Evolutionary conservation across 225 moss, liverwort and hornwort species (phyloP), one percentile per base, ranked within the genome.

Genomic region (Climacium dendroides): DNA sequence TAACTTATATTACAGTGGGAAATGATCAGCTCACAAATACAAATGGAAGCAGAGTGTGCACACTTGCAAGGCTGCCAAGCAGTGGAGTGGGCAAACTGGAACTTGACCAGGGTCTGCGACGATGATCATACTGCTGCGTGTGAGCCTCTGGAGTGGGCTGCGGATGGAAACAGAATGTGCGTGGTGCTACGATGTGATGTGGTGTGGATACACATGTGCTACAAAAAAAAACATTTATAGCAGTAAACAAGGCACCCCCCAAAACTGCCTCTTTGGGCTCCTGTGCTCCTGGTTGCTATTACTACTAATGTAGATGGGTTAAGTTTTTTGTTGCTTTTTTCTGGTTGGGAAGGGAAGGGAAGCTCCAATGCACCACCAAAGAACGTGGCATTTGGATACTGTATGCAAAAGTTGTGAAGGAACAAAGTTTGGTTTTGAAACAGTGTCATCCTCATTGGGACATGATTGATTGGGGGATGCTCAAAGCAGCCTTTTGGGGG

Each of bases 351-450:
- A 41, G 15, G 15, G 26, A 15, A 41, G 15, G 25, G 15, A 41
- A 41, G 70, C 41, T 70, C 10, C 41, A 26, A 26, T 1, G 3
- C 26, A 70, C 26, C 26, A 70, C 26, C 9, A 41, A 26, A 26
- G 5, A 41, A 70, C 0, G 1, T 1, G 0, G 1, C 11, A 25
- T 70, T 41, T 41, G 41, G 41, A 69, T 41, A 41, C 0, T 3
- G 10, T 69, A 69, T 69, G 39, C 24, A 69, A 8, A 69, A 39
- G 7, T 39, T 23, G 24, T 2, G 39, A 39, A 69, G 69, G 25
- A 41, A 24, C 41, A 13, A 69, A 69, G 37, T 25, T 39, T 39
- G 39, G 25, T 37, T 19, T 1, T 18, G 5, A 64, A 9, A 34
- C 9, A 32, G 5, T 9, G 19, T 32, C 5, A 1, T 64, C 19